These are phyloP conservation scores for Colletotrichum brevisporum DNA, from an alignment of 2,329 filamentous ascomycete genomes.

Conservation along the genomic window DNA sequence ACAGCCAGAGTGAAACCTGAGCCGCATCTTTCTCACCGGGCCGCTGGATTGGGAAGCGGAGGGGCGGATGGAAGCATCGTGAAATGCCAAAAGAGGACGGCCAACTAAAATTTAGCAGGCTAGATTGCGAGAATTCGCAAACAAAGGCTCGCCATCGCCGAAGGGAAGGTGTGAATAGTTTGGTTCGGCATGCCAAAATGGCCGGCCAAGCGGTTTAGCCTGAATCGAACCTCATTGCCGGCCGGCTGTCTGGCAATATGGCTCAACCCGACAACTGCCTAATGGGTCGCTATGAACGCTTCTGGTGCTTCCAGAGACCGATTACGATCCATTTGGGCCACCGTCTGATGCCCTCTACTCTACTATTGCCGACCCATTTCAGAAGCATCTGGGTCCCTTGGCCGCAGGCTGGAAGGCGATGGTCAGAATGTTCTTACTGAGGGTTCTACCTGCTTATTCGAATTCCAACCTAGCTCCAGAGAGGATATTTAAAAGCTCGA, in stretches of 20 bases:
- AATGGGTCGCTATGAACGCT: no score
- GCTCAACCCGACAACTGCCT: background rate
- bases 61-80: background rate
- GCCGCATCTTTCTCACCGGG: background rate
- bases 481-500: no score
- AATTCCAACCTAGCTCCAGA: no score
- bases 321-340: no score
- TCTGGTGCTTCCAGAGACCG: no score
- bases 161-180: background rate
- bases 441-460: no score
- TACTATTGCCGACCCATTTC: no score
- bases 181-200: background rate
- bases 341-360: no score
- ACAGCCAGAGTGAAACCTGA: no score
- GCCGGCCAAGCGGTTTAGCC: conserved; percentile 11
- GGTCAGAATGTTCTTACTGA: no score
- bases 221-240: background rate
- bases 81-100: background rate
- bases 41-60: background rate
- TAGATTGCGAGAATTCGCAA: background rate
- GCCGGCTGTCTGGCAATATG: conserved; percentile 10
- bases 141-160: background rate
- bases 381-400: no score
- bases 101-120: background rate
- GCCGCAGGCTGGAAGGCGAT: no score